A percentile compares a stretch with the other conserved stretches of the same genome.
phyloP scores from a whole-genome alignment of 2,329 filamentous ascomycete species.

The Pestalotiopsis sp. region DNA sequence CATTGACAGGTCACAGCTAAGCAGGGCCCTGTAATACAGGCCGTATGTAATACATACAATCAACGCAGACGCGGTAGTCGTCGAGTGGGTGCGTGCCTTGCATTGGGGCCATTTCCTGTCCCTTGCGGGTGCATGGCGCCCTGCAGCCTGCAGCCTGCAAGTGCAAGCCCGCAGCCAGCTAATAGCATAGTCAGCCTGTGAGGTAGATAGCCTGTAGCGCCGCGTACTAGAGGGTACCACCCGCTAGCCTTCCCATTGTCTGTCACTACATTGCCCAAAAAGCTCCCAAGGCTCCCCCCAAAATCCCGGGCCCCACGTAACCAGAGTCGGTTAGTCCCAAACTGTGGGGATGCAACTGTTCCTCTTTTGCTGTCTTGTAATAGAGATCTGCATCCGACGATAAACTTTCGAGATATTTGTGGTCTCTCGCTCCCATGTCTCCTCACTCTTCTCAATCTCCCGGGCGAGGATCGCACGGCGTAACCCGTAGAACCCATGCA shows the following conservation, averaged over 20 bases:
- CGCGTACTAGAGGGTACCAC: too few species aligned
- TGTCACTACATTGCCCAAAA: not conserved
- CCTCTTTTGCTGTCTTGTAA: not conserved
- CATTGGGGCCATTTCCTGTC: not conserved
- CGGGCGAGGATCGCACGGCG: slow-evolving; percentile 4
- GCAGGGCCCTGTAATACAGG: not conserved
- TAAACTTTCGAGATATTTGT: not conserved
- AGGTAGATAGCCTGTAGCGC: not conserved
- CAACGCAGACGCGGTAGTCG: not conserved
- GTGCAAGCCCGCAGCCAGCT: not conserved
- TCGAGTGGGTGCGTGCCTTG: not conserved
- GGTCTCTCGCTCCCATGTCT: not conserved
- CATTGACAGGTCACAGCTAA: not conserved
- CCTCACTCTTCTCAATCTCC: slow-evolving; percentile 4
- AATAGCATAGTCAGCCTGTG: not conserved
- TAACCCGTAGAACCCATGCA: not conserved
- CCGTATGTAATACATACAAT: not conserved
- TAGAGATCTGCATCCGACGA: slow-evolving; percentile 9
- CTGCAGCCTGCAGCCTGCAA: not conserved
- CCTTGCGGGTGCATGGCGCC: not conserved
- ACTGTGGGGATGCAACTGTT: not conserved
- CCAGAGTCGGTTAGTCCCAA: not conserved
- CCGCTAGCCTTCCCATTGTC: not conserved
- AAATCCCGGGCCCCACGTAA: not conserved
- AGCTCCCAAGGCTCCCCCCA: not conserved